A percentile compares a stretch with the other conserved stretches of the same genome.
These are phyloP conservation scores for Heterobasidion occidentale DNA, from an alignment of 1,284 basidiomycete genomes.

Conservation along the genomic window DNA sequence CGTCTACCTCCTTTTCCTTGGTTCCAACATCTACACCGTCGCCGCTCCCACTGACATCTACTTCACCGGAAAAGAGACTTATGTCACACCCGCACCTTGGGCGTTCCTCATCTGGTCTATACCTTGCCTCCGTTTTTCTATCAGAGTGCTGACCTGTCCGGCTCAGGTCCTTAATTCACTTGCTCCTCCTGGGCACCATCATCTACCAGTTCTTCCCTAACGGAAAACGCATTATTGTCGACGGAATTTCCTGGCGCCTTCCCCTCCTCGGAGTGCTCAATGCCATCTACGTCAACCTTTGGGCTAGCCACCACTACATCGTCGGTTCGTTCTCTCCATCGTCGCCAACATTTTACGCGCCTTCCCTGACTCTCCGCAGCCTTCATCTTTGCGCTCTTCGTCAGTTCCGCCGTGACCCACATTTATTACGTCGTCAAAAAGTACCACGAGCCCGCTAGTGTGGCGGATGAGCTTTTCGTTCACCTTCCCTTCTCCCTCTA, in stretches of 20 bases:
- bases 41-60: conserved; percentile 66
- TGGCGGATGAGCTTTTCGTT: conserved; percentile 72
- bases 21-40: conserved; percentile 82
- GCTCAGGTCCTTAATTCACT: conserved; percentile 74
- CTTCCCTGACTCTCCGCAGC: conserved; percentile 29
- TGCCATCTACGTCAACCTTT: conserved; percentile 79
- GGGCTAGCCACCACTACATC: conserved; percentile 67
- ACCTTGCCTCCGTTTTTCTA: conserved; percentile 10
- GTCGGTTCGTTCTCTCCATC: conserved; percentile 32
- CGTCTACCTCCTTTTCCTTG: conserved; percentile 77
- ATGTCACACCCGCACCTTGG: conserved; percentile 86
- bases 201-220: conserved; percentile 82
- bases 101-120: conserved; percentile 73
- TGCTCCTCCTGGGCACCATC: conserved; percentile 81
- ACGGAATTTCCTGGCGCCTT: conserved; percentile 85
- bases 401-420: conserved; percentile 78
- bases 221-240: conserved; percentile 80
- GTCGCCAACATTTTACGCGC: neutral
- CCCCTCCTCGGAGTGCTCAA: conserved; percentile 82
- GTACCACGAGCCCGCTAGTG: conserved; percentile 57
- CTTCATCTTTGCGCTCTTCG: conserved; percentile 82
- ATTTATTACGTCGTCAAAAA: conserved; percentile 93
- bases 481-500: conserved; percentile 89
- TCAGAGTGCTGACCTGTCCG: conserved; percentile 12
- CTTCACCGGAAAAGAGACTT: conserved; percentile 71